Conservation (phyloP, 805 yeast species). For the Cyberlindnera euphorbiae region DNA sequence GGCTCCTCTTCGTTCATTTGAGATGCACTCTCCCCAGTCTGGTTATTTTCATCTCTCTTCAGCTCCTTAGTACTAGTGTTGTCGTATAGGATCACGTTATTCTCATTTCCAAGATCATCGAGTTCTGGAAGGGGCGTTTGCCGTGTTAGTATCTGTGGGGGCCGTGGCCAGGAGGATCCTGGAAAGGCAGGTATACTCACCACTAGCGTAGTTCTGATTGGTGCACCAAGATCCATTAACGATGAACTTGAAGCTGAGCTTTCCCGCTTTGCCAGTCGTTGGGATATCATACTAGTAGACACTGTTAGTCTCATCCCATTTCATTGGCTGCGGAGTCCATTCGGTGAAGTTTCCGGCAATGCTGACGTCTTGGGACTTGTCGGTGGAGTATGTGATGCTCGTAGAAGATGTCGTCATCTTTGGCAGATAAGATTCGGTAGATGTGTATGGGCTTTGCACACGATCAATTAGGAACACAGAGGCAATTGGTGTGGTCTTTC, state of each 20-base stretch:
- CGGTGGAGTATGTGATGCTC: slow-evolving; percentile 13
- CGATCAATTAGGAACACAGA: too few relatives aligned
- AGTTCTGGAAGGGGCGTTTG: slow-evolving; percentile 26
- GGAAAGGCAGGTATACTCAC: slow-evolving; percentile 12
- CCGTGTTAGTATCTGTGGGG: too few relatives aligned
- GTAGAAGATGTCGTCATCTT: not conserved
- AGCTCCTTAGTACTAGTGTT: slow-evolving; percentile 1
- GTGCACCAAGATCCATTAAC: slow-evolving; percentile 18
- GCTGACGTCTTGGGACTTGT: slow-evolving; percentile 19
- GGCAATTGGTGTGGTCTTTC: too few relatives aligned
- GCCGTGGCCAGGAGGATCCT: too few relatives aligned
- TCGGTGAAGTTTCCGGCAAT: slow-evolving; percentile 35
- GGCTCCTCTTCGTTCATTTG: slow-evolving; percentile 18
- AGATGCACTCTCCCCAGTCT: slow-evolving; percentile 7
- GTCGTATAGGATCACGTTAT: slow-evolving; percentile 30
- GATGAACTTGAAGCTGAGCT: slow-evolving; percentile 24
- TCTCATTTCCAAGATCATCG: slow-evolving; percentile 33
- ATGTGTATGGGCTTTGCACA: too few relatives aligned
- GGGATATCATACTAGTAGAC: slow-evolving; percentile 15
- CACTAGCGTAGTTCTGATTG: slow-evolving; percentile 19
- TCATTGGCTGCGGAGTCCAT: slow-evolving; percentile 26
- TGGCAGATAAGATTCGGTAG: not conserved
- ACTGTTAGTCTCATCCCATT: slow-evolving; percentile 2
- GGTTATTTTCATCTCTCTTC: slow-evolving; percentile 2
- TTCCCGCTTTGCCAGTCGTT: slow-evolving; percentile 16